A percentile compares a stretch with the other conserved stretches of the same genome.
phyloP scores from a whole-genome alignment of 495 filamentous ascomycete species.

The Geopyxis carbonaria region DNA sequence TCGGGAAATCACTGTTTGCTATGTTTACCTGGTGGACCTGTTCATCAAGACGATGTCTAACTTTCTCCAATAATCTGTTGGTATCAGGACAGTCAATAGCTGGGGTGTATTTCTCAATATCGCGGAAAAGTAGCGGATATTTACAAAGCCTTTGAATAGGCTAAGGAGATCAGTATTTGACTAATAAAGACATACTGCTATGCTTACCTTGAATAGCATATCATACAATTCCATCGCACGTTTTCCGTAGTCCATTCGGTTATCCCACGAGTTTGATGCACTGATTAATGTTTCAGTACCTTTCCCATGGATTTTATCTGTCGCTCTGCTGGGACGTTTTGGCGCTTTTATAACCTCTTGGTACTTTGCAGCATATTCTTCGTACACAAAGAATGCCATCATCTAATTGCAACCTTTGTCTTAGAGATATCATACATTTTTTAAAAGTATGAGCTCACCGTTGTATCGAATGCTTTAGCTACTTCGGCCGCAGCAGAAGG shows the following conservation, averaged over 20 bases:
- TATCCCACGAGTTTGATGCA: conserved; percentile 53
- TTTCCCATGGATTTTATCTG: conserved; percentile 68
- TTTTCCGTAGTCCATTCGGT: conserved; percentile 41
- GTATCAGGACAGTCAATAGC: conserved; percentile 67
- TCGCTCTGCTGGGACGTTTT: conserved; percentile 26
- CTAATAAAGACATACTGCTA: not conserved
- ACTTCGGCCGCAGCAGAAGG: conserved; percentile 56
- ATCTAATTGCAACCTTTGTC: conserved; percentile 43
- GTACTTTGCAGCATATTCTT: conserved; percentile 76
- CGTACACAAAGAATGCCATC: conserved; percentile 64
- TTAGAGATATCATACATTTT: not conserved
- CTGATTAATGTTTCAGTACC: conserved; percentile 75
- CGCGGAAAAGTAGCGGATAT: conserved; percentile 74
- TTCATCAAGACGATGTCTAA: conserved; percentile 53
- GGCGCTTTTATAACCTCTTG: conserved; percentile 65
- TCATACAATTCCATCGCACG: conserved; percentile 69
- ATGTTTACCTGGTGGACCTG: conserved; percentile 59
- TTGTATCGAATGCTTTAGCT: conserved; percentile 56
- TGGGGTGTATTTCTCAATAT: conserved; percentile 64
- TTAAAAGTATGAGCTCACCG: conserved; percentile 47
- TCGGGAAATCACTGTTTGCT: conserved; percentile 46
- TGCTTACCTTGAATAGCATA: conserved; percentile 68
- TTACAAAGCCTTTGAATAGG: conserved; percentile 87
- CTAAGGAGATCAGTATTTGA: conserved; percentile 31
- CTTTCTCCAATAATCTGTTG: conserved; percentile 58